Evolutionary conservation across 1,284 basidiomycete genomes (phyloP), one percentile per base, ranked within the genome.

Genomic region (Rhodotorula glutinis): DNA sequence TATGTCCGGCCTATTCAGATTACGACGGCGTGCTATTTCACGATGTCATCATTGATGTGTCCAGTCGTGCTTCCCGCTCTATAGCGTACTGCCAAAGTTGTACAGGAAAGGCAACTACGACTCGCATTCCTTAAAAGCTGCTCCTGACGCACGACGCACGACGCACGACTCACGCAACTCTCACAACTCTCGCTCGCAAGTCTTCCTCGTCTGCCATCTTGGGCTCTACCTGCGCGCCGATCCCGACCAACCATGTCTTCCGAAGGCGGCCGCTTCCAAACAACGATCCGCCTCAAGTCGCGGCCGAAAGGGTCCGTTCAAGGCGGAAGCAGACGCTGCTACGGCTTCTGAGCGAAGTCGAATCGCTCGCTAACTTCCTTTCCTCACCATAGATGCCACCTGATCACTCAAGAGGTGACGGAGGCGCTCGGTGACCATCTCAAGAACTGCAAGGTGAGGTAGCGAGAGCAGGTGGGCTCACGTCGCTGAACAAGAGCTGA

Each of bases 351-450:
- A n/a, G n/a, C 47, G 47, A 21, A 49, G 23, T 11, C 47, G n/a
- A 49, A n/a, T n/a, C 23, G 14, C 1, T 30, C 19, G 11, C 44
- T 7, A 38, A 47, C 27, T 7, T 41, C 14, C 23, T 47, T 17
- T 3, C 13, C 25, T 17, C 13, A 67, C 61, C 61, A 75, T 77
- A 69, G 79, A 19, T 79, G 77, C 70, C 77, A 80, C 60, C 72
- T 81, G 41, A 75, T 80, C 65, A 79, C 79, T 7, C 57, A 75
- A 46, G 79, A 80, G 62, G 75, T 81, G 17, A 72, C 77, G 65
- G 58, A 64, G 2, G 73, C 76, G 9, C 73, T 80, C 59, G 69
- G 75, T 25, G 76, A 77, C 29, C 74, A 76, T 2, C 64, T 79
- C 49, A 76, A 78, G 62, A 67, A 57, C 29, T 40, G 58, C 54